Evolutionary conservation across 257 asterid genomes (phyloP), one percentile per base, ranked within the genome.

Genomic region (Solanum rostratum): DNA sequence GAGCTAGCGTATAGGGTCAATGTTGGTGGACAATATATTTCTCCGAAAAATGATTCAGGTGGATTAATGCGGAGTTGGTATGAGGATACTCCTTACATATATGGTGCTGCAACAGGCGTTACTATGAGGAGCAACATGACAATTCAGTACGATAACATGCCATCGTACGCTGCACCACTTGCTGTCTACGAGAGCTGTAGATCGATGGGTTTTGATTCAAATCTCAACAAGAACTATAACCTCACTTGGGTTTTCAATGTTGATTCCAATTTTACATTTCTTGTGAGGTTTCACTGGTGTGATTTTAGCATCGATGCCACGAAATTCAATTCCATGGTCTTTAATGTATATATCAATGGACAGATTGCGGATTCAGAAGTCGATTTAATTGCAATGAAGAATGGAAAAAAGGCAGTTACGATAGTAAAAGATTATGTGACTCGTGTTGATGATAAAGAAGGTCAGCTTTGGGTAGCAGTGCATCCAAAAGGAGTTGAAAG

Each of bases 201-300:
- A 85, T 88, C 94, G 0, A 92, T 95, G 98, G 98, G 98, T 3
- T 88, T 92, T 9, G 84, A 69, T 16, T 68, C 63, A 2, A 86
- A 91, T 4, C 5, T 96, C 13, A 96, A 95, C 86, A 83, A 7
- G 79, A 80, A 71, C 0, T 74, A 87, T 68, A 96, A 96, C 65
- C 90, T 96, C 15, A 93, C 99, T 0, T 96, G 99, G 99, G 71
- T 85, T 12, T 96, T 95, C 69, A 89, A 89, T 33, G 95, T 92
- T 6, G 98, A 95, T 45, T 90, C 97, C 5, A 90, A 90, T 82
- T 96, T 93, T 91, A 88, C 89, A 83, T 96, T 95, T 84, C 86
- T 96, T 9, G 68, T 95, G 66, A 87, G 99, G 29, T 92, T 96
- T 90, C 99, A 96, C 30, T 96, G 98, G 98, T 96, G 99, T 27